Percentiles rank a stretch among this genome's conserved stretches.
phyloP scores from a whole-genome alignment of 805 yeast species.

The Cyberlindnera nakhonratchasimensis region DNA sequence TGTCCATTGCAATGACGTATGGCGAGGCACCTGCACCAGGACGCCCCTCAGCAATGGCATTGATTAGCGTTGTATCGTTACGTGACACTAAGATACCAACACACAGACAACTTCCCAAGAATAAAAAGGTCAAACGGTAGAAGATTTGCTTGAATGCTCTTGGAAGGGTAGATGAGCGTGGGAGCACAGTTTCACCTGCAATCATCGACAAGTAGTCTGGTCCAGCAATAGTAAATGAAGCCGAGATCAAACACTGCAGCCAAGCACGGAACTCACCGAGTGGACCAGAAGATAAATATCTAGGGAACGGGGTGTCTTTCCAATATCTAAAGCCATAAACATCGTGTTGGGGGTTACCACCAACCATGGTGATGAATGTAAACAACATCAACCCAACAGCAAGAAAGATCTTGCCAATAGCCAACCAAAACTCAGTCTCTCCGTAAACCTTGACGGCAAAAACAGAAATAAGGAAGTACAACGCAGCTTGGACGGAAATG shows the following conservation, averaged over 20 bases:
- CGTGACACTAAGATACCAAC: conserved; percentile 76
- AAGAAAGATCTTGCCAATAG: conserved; percentile 67
- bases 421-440: conserved; percentile 77
- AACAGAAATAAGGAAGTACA: conserved; percentile 62
- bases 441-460: conserved; percentile 77
- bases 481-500: conserved; percentile 57
- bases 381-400: conserved; percentile 74
- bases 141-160: conserved; percentile 75
- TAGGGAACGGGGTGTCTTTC: conserved; percentile 52
- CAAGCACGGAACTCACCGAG: conserved; percentile 72
- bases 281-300: conserved; percentile 49
- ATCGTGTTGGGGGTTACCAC: conserved; percentile 77
- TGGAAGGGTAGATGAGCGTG: conserved; percentile 64
- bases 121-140: conserved; percentile 61
- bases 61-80: conserved; percentile 57
- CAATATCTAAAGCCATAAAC: conserved; percentile 58
- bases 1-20: conserved; percentile 77
- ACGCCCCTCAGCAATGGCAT: conserved; percentile 54
- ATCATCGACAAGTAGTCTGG: conserved; percentile 85
- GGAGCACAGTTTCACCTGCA: conserved; percentile 76
- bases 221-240: conserved; percentile 78
- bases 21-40: conserved; percentile 83
- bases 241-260: conserved; percentile 62
- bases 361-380: conserved; percentile 79
- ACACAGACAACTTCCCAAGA: conserved; percentile 69